Conservation (phyloP, 495 filamentous ascomycete species). For the Neurospora sp. region DNA sequence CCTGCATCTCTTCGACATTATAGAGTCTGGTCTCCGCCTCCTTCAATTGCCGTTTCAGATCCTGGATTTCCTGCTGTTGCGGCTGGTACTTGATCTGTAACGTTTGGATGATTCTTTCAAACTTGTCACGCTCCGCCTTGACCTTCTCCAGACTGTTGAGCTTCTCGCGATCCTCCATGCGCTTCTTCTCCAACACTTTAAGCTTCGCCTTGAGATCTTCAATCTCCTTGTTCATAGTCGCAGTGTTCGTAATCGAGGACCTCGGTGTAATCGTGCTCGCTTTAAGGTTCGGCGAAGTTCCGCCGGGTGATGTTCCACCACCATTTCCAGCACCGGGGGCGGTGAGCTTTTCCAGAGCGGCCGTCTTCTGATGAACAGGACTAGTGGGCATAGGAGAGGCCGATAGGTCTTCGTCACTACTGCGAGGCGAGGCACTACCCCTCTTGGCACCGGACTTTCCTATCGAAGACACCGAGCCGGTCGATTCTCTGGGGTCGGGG, state of each 20-base stretch:
- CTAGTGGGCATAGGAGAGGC: conserved; percentile 36
- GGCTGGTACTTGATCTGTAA: conserved; percentile 82
- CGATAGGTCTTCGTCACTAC: conserved; percentile 29
- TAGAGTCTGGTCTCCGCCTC: conserved; percentile 61
- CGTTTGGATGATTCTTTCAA: conserved; percentile 83
- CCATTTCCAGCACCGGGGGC: conserved; percentile 12
- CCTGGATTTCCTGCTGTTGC: conserved; percentile 69
- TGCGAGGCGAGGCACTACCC: conserved; percentile 25
- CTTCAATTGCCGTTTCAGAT: conserved; percentile 65
- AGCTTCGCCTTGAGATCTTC: conserved; percentile 75
- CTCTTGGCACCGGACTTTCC: conserved; percentile 25
- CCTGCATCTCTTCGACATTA: conserved; percentile 60
- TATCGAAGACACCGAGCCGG: conserved; percentile 29
- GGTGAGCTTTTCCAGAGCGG: conserved; percentile 36
- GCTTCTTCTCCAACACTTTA: conserved; percentile 69
- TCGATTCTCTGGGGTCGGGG: conserved; percentile 30
- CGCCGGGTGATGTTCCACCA: conserved; percentile 15
- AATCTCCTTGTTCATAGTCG: conserved; percentile 51
- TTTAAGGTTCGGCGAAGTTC: conserved; percentile 21
- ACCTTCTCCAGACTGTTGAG: conserved; percentile 68
- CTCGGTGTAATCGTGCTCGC: conserved; percentile 8
- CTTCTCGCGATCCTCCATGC: conserved; percentile 79
- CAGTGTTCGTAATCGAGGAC: conserved; percentile 20
- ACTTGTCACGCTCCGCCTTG: conserved; percentile 73
- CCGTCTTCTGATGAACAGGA: conserved; percentile 33